Evolutionary conservation across 441 rosid genomes (phyloP), one percentile per base, ranked within the genome.

Genomic region (Croton laevigatus): DNA sequence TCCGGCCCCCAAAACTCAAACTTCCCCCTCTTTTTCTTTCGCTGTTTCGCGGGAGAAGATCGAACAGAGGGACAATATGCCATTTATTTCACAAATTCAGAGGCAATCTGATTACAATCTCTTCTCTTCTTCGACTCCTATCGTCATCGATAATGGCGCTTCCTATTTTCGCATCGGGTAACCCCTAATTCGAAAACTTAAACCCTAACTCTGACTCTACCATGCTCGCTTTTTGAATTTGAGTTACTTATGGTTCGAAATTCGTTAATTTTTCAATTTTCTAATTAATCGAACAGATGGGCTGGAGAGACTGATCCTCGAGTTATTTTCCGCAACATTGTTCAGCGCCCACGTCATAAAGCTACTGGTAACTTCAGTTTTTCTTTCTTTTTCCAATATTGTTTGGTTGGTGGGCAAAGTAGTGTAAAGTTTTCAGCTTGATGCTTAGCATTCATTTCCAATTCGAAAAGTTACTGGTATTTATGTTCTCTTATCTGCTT

Each of bases 141-240:
- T 94, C 62, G 97, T 94, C 68, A 90, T 94, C 81, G 97, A 91
- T 85, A 94, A 94, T 86, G 98, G 97, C 71, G 94, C 98, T 22
- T 91, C 94, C 70, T 86, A 84, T 83, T 91, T 91, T 78, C 97
- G 98, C 67, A 91, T 91, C 73, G 98, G 98, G 98, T 94, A 85
- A 4, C 46, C 46, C 3, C 38, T 10, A 36, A 16, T 65, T 6
- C n/a, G 37, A 54, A 23, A 57, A 11, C 38, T 27, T 27, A 57
- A 83, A 74, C 81, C 84, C 90, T 80, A 75, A 65, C 34, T 61
- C 68, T 22, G 8, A 16, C 27, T 62, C 53, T 9, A 6, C 1
- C 8, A 8, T 40, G 1, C 7, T 49, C 64, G 4, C 66, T 66
- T 71, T 14, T 54, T 16, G 36, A 13, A 27, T 60, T 55, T 37